phyloP scores from a whole-genome alignment of 2,329 filamentous ascomycete species.

The Aspergillus sp. region DNA sequence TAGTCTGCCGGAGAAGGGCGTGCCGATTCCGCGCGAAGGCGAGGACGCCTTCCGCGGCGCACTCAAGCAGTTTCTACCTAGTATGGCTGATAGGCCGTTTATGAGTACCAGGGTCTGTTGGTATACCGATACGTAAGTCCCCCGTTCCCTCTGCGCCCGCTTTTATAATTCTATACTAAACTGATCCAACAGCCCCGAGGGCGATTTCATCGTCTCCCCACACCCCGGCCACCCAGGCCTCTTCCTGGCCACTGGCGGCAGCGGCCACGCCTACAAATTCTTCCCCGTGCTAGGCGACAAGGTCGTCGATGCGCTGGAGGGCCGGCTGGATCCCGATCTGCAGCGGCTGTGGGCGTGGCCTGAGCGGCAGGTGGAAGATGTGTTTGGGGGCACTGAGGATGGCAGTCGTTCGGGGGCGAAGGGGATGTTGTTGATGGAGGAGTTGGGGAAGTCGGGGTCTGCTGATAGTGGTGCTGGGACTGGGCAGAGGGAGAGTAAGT shows the following conservation, averaged over 20 bases:
- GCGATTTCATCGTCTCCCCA: constrained; percentile 63
- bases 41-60: constrained; percentile 54
- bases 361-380: constrained; percentile 9
- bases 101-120: constrained; percentile 59
- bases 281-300: constrained; percentile 47
- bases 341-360: constrained; percentile 38
- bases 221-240: constrained; percentile 51
- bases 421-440: constrained; percentile 29
- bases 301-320: constrained; percentile 41
- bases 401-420: constrained; percentile 31
- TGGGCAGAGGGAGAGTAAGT: constrained; percentile 12
- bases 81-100: constrained; percentile 54
- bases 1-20: constrained; percentile 32
- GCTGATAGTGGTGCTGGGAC: constrained; percentile 4
- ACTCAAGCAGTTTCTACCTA: constrained; percentile 54
- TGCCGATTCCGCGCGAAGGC: constrained; percentile 46
- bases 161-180: background rate
- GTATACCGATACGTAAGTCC: constrained; percentile 60
- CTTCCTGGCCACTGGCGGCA: constrained; percentile 46
- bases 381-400: constrained; percentile 28
- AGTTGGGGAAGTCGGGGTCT: constrained; percentile 25
- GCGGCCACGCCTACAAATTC: constrained; percentile 49
- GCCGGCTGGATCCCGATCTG: constrained; percentile 35
- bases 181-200: constrained; percentile 42
- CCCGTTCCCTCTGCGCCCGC: background rate